Evolutionary conservation across 495 filamentous ascomycete genomes (phyloP), one percentile per base, ranked within the genome.

Genomic region (Aspergillus wentii): DNA sequence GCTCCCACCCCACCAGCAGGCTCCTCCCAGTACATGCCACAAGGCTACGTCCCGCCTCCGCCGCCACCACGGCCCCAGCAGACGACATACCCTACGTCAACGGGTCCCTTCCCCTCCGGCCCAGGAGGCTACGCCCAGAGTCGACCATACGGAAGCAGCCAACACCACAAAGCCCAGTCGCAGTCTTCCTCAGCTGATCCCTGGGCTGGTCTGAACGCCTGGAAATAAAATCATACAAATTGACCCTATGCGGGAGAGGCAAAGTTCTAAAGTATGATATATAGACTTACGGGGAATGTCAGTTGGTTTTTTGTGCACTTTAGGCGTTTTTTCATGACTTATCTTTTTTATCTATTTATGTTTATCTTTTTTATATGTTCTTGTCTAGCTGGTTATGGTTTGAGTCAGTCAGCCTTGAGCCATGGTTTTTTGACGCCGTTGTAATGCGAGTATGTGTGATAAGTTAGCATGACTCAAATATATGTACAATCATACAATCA

Each of bases 41-140:
- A 79, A 13, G 88, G 88, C 13, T 96, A 94, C 57, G 78, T 95
- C 25, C 91, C 90, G 1, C 91, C 91, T 1, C 91, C 91, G 7
- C 91, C 91, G 14, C 91, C 91, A 0, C 86, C 84, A 3, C 85
- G 83, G 9, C 87, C 86, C 7, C 83, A 86, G 23, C 84, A 86
- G 26, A 80, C 83, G 0, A 80, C 75, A 13, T 88, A 88, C 47
- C 79, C 82, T 33, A 74, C 61, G n/a, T 55, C 68, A 10, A 46
- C 64, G 28, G 59, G 62, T 2, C 44, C 60, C n/a, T 78, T 78
- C 56, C 78, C 76, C 2, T 64, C 72, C 30, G 77, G 75, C 5
- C 75, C 76, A 7, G 74, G 75, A 10, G 79, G 76, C 3, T 81
- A 80, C 56, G 71, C 75, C 14, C 71, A 76, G 48, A 47, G 38